Conservation (phyloP, 2,329 filamentous ascomycete genomes). For the Aureobasidium sp. region DNA sequence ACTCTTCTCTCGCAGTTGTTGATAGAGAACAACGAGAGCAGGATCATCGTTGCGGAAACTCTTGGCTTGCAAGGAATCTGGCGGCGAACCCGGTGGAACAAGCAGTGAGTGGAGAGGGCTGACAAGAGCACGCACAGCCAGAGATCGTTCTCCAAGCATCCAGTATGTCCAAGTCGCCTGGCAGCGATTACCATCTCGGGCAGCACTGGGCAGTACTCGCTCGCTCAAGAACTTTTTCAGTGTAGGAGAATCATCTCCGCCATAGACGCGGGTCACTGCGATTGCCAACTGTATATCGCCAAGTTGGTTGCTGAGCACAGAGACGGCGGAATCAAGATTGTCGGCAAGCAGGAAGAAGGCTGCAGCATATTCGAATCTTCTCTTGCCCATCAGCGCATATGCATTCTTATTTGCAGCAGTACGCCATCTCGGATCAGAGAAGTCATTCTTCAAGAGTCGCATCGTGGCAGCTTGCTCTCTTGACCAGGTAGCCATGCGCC, state of each 20-base stretch:
- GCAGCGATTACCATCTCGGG: conserved; percentile 81
- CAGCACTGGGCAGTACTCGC: conserved; percentile 67
- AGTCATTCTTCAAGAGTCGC: conserved; percentile 80
- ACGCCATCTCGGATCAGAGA: conserved; percentile 76
- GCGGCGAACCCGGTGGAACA: conserved; percentile 55
- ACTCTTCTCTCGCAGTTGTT: conserved; percentile 72
- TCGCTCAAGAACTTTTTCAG: conserved; percentile 68
- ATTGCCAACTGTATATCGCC: conserved; percentile 86
- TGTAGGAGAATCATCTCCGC: conserved; percentile 71
- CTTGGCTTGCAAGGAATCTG: conserved; percentile 57
- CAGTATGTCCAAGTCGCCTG: conserved; percentile 93
- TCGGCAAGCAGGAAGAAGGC: conserved; percentile 92
- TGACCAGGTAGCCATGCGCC: conserved; percentile 90
- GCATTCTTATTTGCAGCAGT: conserved; percentile 92
- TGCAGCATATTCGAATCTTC: conserved; percentile 87
- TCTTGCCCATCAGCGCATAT: conserved; percentile 85
- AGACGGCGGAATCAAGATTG: conserved; percentile 73
- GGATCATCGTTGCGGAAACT: conserved; percentile 87
- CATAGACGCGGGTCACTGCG: conserved; percentile 77
- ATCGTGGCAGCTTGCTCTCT: conserved; percentile 75
- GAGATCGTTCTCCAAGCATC: conserved; percentile 73
- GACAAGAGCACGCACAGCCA: conserved; percentile 70
- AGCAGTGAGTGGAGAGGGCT: conserved; percentile 64
- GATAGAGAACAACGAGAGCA: conserved; percentile 77
- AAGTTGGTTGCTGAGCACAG: conserved; percentile 77